phyloP scores from a whole-genome alignment of 108 stramenopile genomes.

The Pseudonitzschia multistriata region DNA sequence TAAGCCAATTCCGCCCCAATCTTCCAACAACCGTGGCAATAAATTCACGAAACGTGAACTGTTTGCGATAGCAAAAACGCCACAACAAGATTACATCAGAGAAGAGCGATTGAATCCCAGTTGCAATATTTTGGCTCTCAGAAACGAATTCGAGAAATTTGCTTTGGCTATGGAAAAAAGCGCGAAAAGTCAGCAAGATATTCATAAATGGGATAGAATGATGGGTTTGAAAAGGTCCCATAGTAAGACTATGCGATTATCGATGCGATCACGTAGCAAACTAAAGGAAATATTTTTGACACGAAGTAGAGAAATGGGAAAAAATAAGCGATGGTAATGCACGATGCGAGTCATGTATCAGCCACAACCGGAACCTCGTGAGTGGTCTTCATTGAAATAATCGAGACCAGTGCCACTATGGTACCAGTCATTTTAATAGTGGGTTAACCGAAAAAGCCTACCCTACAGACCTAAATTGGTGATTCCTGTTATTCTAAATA shows the following conservation, averaged over 20 bases:
- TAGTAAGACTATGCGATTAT: constrained; percentile 72
- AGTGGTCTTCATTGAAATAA: too few relatives aligned
- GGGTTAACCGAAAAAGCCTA: too few relatives aligned
- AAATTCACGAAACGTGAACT: neutral
- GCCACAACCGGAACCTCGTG: too few relatives aligned
- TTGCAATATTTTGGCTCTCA: neutral
- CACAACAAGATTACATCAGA: neutral
- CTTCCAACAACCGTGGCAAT: neutral
- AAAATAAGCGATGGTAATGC: too few relatives aligned
- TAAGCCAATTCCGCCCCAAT: neutral
- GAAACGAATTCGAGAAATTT: constrained; percentile 22
- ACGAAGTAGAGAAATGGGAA: too few relatives aligned
- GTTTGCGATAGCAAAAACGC: neutral
- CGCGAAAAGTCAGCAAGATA: constrained; percentile 62
- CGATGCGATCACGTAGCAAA: constrained; percentile 59
- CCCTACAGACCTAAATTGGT: too few relatives aligned
- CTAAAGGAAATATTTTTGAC: constrained; percentile 37
- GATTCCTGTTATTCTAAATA: too few relatives aligned
- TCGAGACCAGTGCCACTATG: too few relatives aligned
- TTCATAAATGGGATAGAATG: constrained; percentile 81
- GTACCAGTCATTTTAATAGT: too few relatives aligned
- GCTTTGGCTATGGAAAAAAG: constrained; percentile 58
- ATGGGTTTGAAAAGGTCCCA: constrained; percentile 78
- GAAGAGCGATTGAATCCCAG: constrained; percentile 8
- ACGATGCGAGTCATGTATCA: too few relatives aligned